Percentiles rank a stretch among this genome's conserved stretches.
These are phyloP conservation scores for Rhipidocladum racemiflorum DNA, from an alignment of 176 grass and related monocot genomes.

Conservation along the genomic window DNA sequence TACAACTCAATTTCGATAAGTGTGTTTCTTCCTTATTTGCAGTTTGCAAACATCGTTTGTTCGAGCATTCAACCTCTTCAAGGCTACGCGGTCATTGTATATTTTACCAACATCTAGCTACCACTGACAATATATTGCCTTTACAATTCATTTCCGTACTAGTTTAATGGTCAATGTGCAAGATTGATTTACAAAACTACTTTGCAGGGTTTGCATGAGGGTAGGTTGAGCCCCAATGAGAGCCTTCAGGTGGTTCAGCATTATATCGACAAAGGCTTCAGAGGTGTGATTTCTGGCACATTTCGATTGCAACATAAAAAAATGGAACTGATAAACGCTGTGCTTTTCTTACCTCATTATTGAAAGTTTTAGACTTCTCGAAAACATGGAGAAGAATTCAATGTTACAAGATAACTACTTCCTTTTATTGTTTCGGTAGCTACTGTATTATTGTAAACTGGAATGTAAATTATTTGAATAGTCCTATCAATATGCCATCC, in stretches of 20 bases:
- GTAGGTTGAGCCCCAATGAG: constrained; percentile 46
- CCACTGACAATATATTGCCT: not conserved
- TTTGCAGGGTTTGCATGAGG: constrained; percentile 61
- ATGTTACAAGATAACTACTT: no score
- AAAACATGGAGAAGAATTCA: no score
- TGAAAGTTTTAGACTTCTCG: no score
- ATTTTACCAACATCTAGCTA: constrained; percentile 25
- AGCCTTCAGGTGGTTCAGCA: constrained; percentile 49
- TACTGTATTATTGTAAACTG: not conserved
- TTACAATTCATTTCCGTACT: not conserved
- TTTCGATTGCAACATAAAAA: no score
- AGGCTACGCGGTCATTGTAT: constrained; percentile 48
- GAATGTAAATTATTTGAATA: not conserved
- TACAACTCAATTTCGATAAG: not conserved
- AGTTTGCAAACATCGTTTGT: constrained; percentile 75
- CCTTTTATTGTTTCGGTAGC: no score
- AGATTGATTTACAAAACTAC: not conserved
- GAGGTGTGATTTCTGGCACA: constrained; percentile 36
- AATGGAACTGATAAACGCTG: no score
- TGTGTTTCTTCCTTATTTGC: not conserved
- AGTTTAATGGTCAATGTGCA: not conserved
- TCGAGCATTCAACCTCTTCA: constrained; percentile 94
- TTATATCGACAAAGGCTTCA: constrained; percentile 86
- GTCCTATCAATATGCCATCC: not conserved
- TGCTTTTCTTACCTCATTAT: not conserved